Evolutionary conservation across 2,329 filamentous ascomycete genomes (phyloP).

Genomic region (Monosporascus cannonballus): DNA sequence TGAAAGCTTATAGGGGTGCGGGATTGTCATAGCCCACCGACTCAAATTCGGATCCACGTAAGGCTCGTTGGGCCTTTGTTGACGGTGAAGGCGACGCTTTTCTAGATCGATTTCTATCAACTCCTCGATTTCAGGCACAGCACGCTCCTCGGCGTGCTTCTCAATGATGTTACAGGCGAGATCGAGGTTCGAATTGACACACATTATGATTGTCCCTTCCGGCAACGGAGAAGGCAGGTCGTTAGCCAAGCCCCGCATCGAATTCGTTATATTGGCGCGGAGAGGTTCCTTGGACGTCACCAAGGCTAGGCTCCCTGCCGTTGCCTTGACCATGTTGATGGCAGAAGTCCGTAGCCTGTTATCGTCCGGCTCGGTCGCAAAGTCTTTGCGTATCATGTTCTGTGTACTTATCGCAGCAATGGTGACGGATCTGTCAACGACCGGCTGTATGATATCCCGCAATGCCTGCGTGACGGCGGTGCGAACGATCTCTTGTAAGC

Average conservation of each 20-base stretch:
- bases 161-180: slow-evolving; percentile 90
- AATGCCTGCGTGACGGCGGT: slow-evolving; percentile 84
- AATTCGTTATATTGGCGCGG: slow-evolving; percentile 94
- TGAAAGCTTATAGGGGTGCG: slow-evolving; percentile 84
- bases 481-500: slow-evolving; percentile 71
- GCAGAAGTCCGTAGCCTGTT: slow-evolving; percentile 80
- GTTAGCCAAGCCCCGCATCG: slow-evolving; percentile 67
- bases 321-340: slow-evolving; percentile 89
- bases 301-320: slow-evolving; percentile 86
- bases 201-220: slow-evolving; percentile 95
- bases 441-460: slow-evolving; percentile 93
- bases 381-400: slow-evolving; percentile 94
- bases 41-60: slow-evolving; percentile 79
- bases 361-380: slow-evolving; percentile 86
- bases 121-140: slow-evolving; percentile 89
- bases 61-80: slow-evolving; percentile 71
- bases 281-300: slow-evolving; percentile 98
- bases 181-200: slow-evolving; percentile 96
- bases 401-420: slow-evolving; percentile 96
- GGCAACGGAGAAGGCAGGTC: slow-evolving; percentile 77
- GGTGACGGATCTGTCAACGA: slow-evolving; percentile 94
- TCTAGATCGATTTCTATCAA: slow-evolving; percentile 80
- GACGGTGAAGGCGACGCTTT: slow-evolving; percentile 67
- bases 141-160: slow-evolving; percentile 89
- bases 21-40: slow-evolving; percentile 89